Conservation (phyloP, 2,329 filamentous ascomycete species). For the Botryotinia globosa region DNA sequence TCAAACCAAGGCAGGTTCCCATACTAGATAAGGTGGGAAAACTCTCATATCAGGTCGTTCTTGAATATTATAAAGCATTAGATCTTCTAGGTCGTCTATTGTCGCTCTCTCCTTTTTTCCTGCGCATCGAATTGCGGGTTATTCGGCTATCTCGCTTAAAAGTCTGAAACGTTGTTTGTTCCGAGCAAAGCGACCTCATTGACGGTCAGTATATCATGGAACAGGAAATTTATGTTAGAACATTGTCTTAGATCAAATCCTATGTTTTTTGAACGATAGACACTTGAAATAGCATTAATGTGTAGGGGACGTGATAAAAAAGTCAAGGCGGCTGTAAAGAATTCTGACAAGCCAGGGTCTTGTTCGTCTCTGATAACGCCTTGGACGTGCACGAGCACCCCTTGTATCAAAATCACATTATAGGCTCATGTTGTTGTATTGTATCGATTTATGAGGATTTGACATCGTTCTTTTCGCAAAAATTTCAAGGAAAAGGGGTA, state of each 20-base stretch:
- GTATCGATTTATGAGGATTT: background rate
- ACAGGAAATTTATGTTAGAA: too few relatives aligned
- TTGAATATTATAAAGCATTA: rapidly evolving
- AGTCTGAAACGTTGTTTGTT: background rate
- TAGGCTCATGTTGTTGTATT: background rate
- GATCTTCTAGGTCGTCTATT: background rate
- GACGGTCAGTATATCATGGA: background rate
- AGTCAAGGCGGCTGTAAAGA: background rate
- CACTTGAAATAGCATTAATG: rapidly evolving
- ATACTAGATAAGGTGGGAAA: background rate
- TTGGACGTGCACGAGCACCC: background rate
- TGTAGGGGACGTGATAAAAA: background rate
- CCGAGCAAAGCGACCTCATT: background rate
- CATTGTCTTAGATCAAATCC: rapidly evolving
- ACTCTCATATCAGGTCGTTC: background rate
- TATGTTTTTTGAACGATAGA: rapidly evolving
- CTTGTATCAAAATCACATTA: background rate
- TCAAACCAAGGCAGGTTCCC: background rate
- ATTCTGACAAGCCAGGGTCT: background rate
- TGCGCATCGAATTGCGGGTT: background rate
- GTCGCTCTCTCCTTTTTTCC: background rate
- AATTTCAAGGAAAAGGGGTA: background rate
- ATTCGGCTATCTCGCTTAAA: background rate
- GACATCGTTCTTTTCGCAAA: background rate
- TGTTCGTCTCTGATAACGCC: background rate